Base-by-base conservation (phyloP, 1,284 basidiomycete species). In the Ustilago nuda region DNA sequence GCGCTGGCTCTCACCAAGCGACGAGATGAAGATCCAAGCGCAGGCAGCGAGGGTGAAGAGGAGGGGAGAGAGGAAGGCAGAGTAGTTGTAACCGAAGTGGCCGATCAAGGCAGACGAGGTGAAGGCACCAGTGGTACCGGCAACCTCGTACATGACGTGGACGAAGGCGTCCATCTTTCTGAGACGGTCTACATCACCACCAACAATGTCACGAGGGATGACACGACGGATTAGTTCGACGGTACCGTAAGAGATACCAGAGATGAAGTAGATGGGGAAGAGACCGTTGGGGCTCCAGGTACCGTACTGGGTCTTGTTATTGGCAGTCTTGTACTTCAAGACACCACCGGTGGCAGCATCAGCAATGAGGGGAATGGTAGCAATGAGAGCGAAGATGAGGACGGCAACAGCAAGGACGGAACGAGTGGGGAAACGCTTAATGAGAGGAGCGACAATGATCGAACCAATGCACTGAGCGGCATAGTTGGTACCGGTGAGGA, bases 171-270 rank as follows among this genome's bases (percentile, higher is more conserved):
- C 86, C 85, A 86, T 87, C 64, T 83, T 80, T 51, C 85, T 73
- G 7, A 87, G 81, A 59, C 83, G 63, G 41, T 73, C 61, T 3
- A 81, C 77, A 70, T 85, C 82, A 36, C 83, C 82, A 37, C 84
- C 84, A 17, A 84, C 84, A 61, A 85, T 82, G 72, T 85, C 83
- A 60, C 83, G 65, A 32, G 80, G 83, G 35, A 87, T 87, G 72
- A 86, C 82, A 45, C 86, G 79, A 41, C 86, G 82, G 65, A 87
- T 87, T 15, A 87, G 75, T 66, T 87, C 86, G 43, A 87, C 82
- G 73, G 85, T 86, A 43, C 86, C 86, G 72, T 86, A 86, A 12
- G 79, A 71, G 66, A 86, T 72, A 66, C 85, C 86, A n/a, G 80
- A 79, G 58, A 81, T 70, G 37, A 72, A 73, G 66, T 81, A 84